Base-by-base conservation (phyloP, 1,139 yeast genomes). In the Pneumocystis murina region DNA sequence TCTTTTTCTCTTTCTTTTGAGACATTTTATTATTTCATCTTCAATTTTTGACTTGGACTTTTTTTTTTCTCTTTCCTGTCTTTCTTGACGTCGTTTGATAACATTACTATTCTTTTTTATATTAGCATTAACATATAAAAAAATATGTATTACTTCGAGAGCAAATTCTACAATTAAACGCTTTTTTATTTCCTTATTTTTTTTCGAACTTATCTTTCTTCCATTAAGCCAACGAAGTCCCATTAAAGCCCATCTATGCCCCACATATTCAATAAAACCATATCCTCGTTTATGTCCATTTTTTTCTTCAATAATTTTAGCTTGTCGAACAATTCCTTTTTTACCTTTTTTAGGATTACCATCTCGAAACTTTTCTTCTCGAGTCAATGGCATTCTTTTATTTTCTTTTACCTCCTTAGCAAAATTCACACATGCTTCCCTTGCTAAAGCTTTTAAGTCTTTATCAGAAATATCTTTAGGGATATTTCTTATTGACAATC, bases 201-300 rank as follows among this genome's bases (percentile, higher is more conserved):
- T 83, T 60, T 75, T 75, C 0, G 87, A 77, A 14, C 69, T 66
- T 2, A 92, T 96, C 71, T 83, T 86, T 73, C 92, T 97, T 2
- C 96, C 96, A 76, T 92, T 92, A 74, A 92, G 80, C 96, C 97
- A 94, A 78, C 99, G 83, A 67, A 92, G 81, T 5, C 95, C 97
- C 97, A 91, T 91, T 68, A 92, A 80, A 0, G 99, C 98, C 67
- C 87, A 75, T 74, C 87, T 87, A 74, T 92, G 99, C 74, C 91
- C 96, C 75, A 92, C 84, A 75, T 81, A 90, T 75, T 94, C 98
- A 64, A 92, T 76, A 78, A 92, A 91, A 67, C 99, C 99, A 71
- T 91, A 92, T 66, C 99, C 98, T 76, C 98, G 82, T 63, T 97
- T 98, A 40, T 81, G 75, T 58, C 86, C 88, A 38, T 95, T 95